Evolutionary conservation across 129 eudicot species (phyloP).

Genomic region (Glebionis coronaria): DNA sequence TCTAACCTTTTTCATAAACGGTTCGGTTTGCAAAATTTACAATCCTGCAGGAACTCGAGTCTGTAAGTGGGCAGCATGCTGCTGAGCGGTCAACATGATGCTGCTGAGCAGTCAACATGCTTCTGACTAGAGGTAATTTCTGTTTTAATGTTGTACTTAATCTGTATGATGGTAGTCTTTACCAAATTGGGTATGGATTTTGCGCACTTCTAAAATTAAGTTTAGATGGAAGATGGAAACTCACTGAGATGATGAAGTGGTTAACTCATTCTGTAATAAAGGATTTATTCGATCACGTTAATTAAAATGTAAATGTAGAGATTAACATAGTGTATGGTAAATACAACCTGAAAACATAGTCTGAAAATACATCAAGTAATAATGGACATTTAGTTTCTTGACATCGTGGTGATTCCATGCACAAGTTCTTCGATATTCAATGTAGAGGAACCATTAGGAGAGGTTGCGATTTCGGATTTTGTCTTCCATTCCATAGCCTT

Average conservation of each 20-base stretch:
- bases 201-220: no score
- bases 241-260: no score
- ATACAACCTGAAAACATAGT: no score
- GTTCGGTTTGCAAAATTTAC: background rate
- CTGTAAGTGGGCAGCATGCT: slow-evolving; percentile 89
- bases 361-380: background rate
- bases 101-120: slow-evolving; percentile 93
- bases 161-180: no score
- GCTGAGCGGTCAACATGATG: slow-evolving; percentile 94
- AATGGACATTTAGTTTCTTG: background rate
- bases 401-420: background rate
- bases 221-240: no score
- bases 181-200: no score
- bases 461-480: background rate
- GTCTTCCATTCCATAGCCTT: background rate
- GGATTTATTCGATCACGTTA: no score
- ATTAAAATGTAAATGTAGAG: no score
- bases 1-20: no score
- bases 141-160: background rate
- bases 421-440: background rate
- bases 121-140: slow-evolving; percentile 83
- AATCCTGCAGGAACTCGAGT: slow-evolving; percentile 84
- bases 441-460: background rate
- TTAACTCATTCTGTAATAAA: no score
- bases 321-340: no score